Evolutionary conservation across 2,329 filamentous ascomycete species (phyloP), one percentile per base, ranked within the genome.

Genomic region (Cladosporium colombiae): DNA sequence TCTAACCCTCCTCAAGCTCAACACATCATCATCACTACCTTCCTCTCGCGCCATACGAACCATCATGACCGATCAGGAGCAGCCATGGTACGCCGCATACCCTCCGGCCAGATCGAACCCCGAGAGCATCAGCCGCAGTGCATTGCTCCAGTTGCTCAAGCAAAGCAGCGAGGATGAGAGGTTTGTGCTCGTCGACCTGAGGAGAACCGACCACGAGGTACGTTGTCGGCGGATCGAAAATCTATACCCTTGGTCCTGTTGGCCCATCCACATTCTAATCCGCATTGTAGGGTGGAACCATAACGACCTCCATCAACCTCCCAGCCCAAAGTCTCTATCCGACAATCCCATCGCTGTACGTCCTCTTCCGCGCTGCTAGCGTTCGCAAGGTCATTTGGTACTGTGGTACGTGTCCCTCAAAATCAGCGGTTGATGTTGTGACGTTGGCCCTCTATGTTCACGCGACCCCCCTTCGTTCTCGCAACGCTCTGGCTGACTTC

Each of bases 241-340:
- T 29, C 27, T 6, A 29, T 6, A 29, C 27, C 27, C 27, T 29
- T 29, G 27, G 27, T 29, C 27, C 27, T 29, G 27, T 29, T 29
- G 27, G 27, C 27, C 27, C 27, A 33, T 33, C 31, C 31, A 8
- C 11, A 49, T 25, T 7, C 44, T 49, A 25, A 25, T 25, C 11
- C 10, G 44, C 18, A 8, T 49, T 25, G 21, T 11, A 85, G 85
- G 88, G 88, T 29, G 88, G 87, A 49, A 88, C 86, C 0, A 84
- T 90, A 64, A 77, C 77, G 10, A 82, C 81, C 2, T 87, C 86
- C 0, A 78, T 89, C 68, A 86, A 87, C 68, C 76, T 87, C 16
- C 84, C 85, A 0, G 84, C 85, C 10, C 84, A 87, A 63, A 82
- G 79, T 14, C 79, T 87, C 46, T 85, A 84, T 62, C 81, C 82